Base-by-base conservation (phyloP, 495 filamentous ascomycete species). In the Ramalina intermedia region DNA sequence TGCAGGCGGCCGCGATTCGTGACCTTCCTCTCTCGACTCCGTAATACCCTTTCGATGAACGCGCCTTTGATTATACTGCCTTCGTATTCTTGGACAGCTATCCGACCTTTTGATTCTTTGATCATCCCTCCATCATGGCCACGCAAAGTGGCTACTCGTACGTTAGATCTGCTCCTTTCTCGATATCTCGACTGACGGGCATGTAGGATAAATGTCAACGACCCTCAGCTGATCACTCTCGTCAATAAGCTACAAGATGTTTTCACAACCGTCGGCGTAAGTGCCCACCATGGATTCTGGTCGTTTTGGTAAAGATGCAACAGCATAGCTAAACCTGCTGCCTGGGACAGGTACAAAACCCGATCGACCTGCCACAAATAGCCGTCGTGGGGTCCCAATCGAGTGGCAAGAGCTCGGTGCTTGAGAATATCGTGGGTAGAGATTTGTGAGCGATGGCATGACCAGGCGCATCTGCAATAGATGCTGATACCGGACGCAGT, bases 171-270 rank as follows among this genome's bases (percentile, higher is more conserved):
- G 35, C n/a, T 14, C 8, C 42, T 35, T 35, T 16, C 16, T 47
- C 21, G 16, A 26, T 29, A 26, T 37, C 47, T 46, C 37, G 17
- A 29, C 51, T 59, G 17, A 59, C 37, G 12, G 17, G 26, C 43
- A 43, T 50, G 58, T 62, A 85, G 81, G 56, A 84, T 86, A 58
- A 87, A 85, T 60, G 82, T 87, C 53, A 87, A 87, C 61, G 82
- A 87, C 58, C 82, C 82, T 20, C 75, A 74, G 54, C 72, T 87
- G 59, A 87, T 87, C 64, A 96, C 91, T 58, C 81, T 96, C 54
- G 91, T 99, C 59, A 99, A 99, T 73, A 95, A 94, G 71, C 80
- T 99, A 24, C 91, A 99, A 63, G 91, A 99, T 88, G 93, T 96
- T 52, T 99, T 99, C 63, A 80, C 91, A 40, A 96, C 91, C 36